phyloP scores from a whole-genome alignment of 371 early-diverging fungal genomes.

The Umbelopsis sp. region DNA sequence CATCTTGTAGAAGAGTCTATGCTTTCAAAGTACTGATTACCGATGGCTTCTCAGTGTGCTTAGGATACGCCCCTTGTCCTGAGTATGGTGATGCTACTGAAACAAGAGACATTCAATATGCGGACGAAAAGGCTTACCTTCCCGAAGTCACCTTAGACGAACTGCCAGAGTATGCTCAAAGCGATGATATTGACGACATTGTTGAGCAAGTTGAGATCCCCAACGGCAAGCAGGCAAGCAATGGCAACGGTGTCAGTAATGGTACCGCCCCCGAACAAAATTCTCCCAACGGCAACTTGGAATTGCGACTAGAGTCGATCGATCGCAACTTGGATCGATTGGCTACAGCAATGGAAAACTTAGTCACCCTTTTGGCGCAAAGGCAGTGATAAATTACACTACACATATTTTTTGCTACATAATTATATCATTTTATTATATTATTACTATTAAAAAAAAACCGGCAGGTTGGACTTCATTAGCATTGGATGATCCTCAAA shows the following conservation, averaged over 20 bases:
- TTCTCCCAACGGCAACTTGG: not conserved
- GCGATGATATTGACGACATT: conserved; percentile 11
- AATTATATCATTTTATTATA: too few species aligned
- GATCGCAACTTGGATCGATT: conserved; percentile 21
- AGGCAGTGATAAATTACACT: not conserved
- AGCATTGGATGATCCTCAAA: not conserved
- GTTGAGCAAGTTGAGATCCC: not conserved
- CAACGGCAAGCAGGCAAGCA: not conserved
- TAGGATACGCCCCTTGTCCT: conserved; percentile 14
- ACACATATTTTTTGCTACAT: too few species aligned
- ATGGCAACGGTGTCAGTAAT: not conserved
- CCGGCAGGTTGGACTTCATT: too few species aligned
- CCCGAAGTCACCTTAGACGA: not conserved
- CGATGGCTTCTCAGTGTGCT: not conserved
- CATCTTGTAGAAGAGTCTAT: conserved; percentile 11
- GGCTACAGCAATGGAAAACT: conserved; percentile 10
- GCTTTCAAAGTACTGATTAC: conserved; percentile 13
- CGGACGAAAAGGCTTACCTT: not conserved
- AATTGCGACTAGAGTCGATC: conserved; percentile 7
- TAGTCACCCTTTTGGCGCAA: conserved; percentile 11
- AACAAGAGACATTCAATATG: conserved; percentile 10
- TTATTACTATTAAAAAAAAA: too few species aligned
- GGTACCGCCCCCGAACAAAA: not conserved
- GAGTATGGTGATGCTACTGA: conserved; percentile 12
- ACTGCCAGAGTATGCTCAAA: not conserved